These are phyloP conservation scores for Ascochyta clinopodiicola DNA, from an alignment of 2,329 filamentous ascomycete species.

Conservation along the genomic window DNA sequence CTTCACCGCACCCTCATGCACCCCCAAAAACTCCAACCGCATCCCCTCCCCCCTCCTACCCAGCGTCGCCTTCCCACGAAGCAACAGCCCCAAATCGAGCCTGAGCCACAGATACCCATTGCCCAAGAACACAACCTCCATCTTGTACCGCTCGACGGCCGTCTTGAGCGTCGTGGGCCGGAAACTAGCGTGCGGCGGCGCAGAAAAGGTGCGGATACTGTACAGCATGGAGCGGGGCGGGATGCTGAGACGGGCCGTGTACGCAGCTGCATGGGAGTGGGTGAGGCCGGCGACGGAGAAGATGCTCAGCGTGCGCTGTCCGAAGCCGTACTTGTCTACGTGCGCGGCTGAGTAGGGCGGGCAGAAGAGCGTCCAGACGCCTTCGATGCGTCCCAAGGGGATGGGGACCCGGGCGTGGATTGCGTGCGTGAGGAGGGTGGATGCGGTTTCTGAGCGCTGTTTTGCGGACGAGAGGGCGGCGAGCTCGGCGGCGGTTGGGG, in stretches of 20 bases:
- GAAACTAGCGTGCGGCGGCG: constrained; percentile 40
- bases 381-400: constrained; percentile 31
- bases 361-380: constrained; percentile 38
- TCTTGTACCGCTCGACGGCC: constrained; percentile 28
- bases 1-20: constrained; percentile 25
- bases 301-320: constrained; percentile 35
- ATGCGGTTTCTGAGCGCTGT: neutral
- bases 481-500: constrained; percentile 4
- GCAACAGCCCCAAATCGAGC: constrained; percentile 35
- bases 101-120: constrained; percentile 38
- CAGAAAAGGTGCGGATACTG: constrained; percentile 22
- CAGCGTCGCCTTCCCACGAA: constrained; percentile 31
- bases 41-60: constrained; percentile 13
- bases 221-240: constrained; percentile 38
- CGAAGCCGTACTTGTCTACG: constrained; percentile 38
- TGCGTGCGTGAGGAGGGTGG: constrained; percentile 28
- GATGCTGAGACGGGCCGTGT: constrained; percentile 34
- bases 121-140: constrained; percentile 39
- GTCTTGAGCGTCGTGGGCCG: constrained; percentile 30
- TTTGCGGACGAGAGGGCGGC: constrained; percentile 10
- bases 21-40: constrained; percentile 35
- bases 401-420: constrained; percentile 33
- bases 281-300: constrained; percentile 24
- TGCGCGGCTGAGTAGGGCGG: constrained; percentile 32
- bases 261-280: constrained; percentile 4